Evolutionary conservation across 108 stramenopile species (phyloP).

Genomic region (Nannochloropsis oceanica): DNA sequence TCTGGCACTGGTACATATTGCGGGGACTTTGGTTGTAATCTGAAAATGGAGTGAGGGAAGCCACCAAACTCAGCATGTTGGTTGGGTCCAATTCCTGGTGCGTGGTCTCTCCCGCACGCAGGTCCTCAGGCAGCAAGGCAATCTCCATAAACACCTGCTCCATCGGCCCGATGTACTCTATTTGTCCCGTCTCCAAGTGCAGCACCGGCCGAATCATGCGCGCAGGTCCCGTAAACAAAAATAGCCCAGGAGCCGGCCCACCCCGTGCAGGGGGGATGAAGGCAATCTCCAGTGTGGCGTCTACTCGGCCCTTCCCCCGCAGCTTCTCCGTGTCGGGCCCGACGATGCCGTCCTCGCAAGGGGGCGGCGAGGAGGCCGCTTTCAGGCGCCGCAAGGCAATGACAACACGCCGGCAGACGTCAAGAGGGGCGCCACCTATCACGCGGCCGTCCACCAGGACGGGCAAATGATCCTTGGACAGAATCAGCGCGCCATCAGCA

Average conservation of each 20-base stretch:
- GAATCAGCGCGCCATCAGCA: conserved; percentile 9
- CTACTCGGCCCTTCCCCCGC: not conserved
- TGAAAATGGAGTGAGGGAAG: conserved; percentile 84
- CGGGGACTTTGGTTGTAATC: conserved; percentile 97
- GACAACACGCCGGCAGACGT: conserved; percentile 1
- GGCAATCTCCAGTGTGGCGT: conserved; percentile 35
- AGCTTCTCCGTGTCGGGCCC: not conserved
- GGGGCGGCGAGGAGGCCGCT: not conserved
- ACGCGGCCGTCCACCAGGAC: conserved; percentile 37
- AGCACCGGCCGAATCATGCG: conserved; percentile 75
- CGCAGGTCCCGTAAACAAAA: conserved; percentile 63
- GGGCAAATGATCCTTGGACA: conserved; percentile 24
- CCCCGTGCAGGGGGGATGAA: conserved; percentile 15
- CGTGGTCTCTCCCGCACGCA: conserved; percentile 62
- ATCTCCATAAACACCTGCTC: conserved; percentile 95
- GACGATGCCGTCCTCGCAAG: not conserved
- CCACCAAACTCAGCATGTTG: conserved; percentile 89
- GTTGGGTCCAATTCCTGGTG: conserved; percentile 91
- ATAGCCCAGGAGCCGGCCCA: conserved; percentile 82
- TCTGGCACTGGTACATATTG: conserved; percentile 97
- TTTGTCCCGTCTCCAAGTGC: conserved; percentile 52
- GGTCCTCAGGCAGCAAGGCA: conserved; percentile 73
- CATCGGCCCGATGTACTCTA: conserved; percentile 86
- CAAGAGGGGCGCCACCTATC: conserved; percentile 19
- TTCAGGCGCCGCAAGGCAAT: conserved; percentile 28